phyloP scores from a whole-genome alignment of 2,329 filamentous ascomycete genomes.

The Xylogone sp. region DNA sequence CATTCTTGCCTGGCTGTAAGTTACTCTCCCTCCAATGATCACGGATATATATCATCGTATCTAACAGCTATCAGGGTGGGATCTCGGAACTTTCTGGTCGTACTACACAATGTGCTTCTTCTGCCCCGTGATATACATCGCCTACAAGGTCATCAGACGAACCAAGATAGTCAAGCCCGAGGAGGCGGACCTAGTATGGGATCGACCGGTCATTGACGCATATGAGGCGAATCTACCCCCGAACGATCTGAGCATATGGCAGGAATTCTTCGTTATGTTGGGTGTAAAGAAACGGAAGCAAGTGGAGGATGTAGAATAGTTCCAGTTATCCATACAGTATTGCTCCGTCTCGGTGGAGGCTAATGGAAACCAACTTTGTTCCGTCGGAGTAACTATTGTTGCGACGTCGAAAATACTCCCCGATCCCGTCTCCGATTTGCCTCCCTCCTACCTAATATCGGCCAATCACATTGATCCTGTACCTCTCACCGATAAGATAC shows the following conservation, averaged over 20 bases:
- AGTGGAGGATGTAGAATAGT: slow-evolving; percentile 7
- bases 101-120: slow-evolving; percentile 65
- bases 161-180: slow-evolving; percentile 39
- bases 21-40: neutral
- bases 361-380: no score
- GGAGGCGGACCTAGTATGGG: slow-evolving; percentile 30
- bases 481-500: no score
- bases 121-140: slow-evolving; percentile 56
- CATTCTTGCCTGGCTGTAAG: slow-evolving; percentile 48
- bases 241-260: slow-evolving; percentile 17
- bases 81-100: slow-evolving; percentile 69
- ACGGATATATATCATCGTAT: no score
- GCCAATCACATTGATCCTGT: no score
- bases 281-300: slow-evolving; percentile 15
- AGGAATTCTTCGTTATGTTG: slow-evolving; percentile 18
- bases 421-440: no score
- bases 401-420: no score
- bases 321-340: neutral
- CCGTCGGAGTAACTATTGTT: no score
- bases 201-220: slow-evolving; percentile 20
- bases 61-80: slow-evolving; percentile 47
- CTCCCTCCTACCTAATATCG: no score
- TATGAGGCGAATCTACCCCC: slow-evolving; percentile 14
- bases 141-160: slow-evolving; percentile 64
- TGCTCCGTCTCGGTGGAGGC: no score